Conservation (phyloP, 1,139 yeast species). For the Blastobotrys illinoisensis region DNA sequence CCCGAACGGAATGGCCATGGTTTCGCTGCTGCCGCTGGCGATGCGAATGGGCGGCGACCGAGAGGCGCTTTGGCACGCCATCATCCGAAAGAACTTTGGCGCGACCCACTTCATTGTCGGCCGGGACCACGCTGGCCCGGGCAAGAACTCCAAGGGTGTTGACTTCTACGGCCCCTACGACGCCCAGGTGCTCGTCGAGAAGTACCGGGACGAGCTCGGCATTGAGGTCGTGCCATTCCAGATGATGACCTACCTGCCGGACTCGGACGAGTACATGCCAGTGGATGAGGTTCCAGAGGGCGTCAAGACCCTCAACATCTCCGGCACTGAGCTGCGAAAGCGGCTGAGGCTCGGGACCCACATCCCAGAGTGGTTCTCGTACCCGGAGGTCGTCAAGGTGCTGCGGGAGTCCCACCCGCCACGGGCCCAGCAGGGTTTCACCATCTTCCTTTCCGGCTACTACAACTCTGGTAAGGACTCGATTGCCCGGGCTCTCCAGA, state of each 20-base stretch:
- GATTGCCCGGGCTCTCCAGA: conserved; percentile 80
- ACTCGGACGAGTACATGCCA: conserved; percentile 92
- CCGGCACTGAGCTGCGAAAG: conserved; percentile 92
- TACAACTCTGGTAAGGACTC: conserved; percentile 54
- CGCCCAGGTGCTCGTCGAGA: conserved; percentile 84
- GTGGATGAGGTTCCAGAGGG: conserved; percentile 83
- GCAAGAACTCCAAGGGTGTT: conserved; percentile 84
- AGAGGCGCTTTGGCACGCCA: conserved; percentile 98
- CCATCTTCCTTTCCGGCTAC: conserved; percentile 54
- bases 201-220: conserved; percentile 68
- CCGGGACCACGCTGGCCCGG: conserved; percentile 98
- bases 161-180: conserved; percentile 97
- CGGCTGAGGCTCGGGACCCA: conserved; percentile 80
- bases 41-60: conserved; percentile 99
- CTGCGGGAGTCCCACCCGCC: conserved; percentile 94
- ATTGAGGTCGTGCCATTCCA: conserved; percentile 94
- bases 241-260: conserved; percentile 95
- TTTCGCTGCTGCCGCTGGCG: conserved; percentile 85
- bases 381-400: conserved; percentile 91
- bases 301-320: conserved; percentile 79
- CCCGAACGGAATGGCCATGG: conserved; percentile 88
- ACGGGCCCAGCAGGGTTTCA: conserved; percentile 82
- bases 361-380: conserved; percentile 95
- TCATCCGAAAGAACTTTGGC: conserved; percentile 93
- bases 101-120: conserved; percentile 97